A percentile compares a stretch with the other conserved stretches of the same genome.
phyloP scores from a whole-genome alignment of 225 moss, liverwort and hornwort genomes.

The Marchantia polymorpha region DNA sequence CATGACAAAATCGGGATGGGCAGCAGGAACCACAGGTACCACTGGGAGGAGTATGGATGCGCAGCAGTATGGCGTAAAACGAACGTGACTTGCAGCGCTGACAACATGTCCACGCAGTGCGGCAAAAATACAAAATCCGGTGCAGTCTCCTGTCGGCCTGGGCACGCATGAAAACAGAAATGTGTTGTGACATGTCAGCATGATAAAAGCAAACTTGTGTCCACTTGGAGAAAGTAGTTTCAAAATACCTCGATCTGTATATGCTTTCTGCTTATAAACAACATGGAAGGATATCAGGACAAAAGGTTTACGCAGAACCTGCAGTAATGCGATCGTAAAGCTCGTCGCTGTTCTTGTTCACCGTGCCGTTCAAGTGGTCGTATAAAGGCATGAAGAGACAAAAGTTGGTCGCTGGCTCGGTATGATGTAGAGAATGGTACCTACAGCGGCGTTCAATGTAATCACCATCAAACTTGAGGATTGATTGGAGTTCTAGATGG shows the following conservation, averaged over 20 bases:
- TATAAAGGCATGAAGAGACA: constrained; percentile 88
- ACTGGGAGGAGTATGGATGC: constrained; percentile 48
- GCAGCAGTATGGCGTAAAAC: constrained; percentile 57
- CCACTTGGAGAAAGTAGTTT: neutral
- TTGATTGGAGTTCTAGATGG: too few species aligned
- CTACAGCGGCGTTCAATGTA: constrained; percentile 23
- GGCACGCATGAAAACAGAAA: neutral
- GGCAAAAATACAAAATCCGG: constrained; percentile 79
- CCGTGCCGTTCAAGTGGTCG: constrained; percentile 75
- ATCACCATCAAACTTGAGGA: too few species aligned
- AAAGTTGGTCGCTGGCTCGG: constrained; percentile 49
- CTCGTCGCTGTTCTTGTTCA: constrained; percentile 44
- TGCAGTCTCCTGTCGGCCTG: constrained; percentile 49
- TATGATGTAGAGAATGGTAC: constrained; percentile 79
- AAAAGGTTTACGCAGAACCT: constrained; percentile 30
- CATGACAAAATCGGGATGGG: neutral
- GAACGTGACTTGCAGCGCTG: constrained; percentile 70
- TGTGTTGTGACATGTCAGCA: neutral
- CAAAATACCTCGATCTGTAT: neutral
- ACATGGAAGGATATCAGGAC: too few species aligned
- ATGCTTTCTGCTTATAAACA: too few species aligned
- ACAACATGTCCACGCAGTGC: constrained; percentile 72
- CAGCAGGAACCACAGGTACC: constrained; percentile 58
- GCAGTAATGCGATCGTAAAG: constrained; percentile 41
- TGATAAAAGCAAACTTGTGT: neutral